Base-by-base conservation (phyloP, 1,139 yeast genomes). In the Geotrichum aggregatum region DNA sequence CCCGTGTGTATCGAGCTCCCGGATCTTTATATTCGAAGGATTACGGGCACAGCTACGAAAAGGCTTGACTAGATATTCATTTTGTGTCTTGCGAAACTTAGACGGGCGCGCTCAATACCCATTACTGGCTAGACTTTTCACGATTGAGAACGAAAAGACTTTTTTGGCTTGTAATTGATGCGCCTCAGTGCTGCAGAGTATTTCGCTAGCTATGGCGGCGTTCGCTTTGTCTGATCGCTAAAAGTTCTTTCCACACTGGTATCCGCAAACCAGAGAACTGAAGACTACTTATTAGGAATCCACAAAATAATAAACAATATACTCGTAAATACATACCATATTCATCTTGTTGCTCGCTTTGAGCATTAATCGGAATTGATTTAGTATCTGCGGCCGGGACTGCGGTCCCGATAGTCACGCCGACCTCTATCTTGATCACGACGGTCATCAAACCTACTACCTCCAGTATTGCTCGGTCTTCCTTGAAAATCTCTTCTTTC, bases 31-130 rank as follows among this genome's bases (percentile, higher is more conserved):
- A 47, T 79, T 83, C 1, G n/a, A 79, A 79, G 41, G 77, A 76
- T 52, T 83, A 83, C 60, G 91, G 91, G 22, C 80, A 77, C n/a
- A n/a, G n/a, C n/a, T n/a, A 61, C 75, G 85, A 28, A 83, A 80
- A 61, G 86, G 89, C 0, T n/a, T n/a, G n/a, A 82, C 87, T 0
- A 75, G 83, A 66, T 83, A 83, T 63, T 80, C 80, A n/a, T 60
- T 71, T 80, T 39, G 81, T 82, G 44, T 77, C 86, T 7, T 77
- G 82, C 60, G 79, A 79, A 34, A 77, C 80, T 4, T 67, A 83
- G 45, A 73, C 76, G 0, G 75, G 79, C 1, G 68, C 77, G 56
- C 83, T 83, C 28, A 69, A 78, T 40, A 76, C 83, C 83, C 28
- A 69, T 78, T 40, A 76, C 79, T 2, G 82, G 83, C 22, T 36